Percentiles rank a stretch among this genome's conserved stretches.
Conservation (phyloP, 768 basidiomycete genomes). For the Mycena epipterygia region DNA sequence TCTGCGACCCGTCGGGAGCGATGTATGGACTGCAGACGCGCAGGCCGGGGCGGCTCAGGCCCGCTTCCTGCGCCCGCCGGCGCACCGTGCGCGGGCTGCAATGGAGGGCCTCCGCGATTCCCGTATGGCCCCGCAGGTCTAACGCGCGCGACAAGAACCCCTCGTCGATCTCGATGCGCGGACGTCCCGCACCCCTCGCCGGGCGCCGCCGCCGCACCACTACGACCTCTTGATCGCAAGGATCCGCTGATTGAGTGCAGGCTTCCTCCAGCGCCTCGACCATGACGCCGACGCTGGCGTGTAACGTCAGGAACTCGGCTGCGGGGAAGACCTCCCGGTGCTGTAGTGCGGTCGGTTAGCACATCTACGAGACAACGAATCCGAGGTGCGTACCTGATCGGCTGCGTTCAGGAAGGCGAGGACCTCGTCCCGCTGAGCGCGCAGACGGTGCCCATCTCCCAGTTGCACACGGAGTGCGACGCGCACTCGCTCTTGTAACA, state of each 20-base stretch:
- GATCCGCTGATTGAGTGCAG: background rate
- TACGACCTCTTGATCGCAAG: background rate
- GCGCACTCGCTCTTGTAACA: background rate
- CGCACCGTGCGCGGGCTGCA: background rate
- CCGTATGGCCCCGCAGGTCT: background rate
- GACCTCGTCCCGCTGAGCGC: conserved; percentile 21
- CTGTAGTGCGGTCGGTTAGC: too few relatives aligned
- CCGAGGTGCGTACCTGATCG: background rate
- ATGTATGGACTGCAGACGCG: background rate
- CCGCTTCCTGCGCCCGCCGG: background rate
- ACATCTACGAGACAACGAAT: too few relatives aligned
- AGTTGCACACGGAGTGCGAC: background rate
- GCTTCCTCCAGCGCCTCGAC: too few relatives aligned
- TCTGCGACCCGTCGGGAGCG: background rate
- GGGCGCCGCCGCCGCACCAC: background rate
- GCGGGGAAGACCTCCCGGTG: background rate
- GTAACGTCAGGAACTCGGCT: too few relatives aligned
- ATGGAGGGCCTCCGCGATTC: background rate
- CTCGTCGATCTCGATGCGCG: background rate
- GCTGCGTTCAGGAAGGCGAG: conserved; percentile 11
- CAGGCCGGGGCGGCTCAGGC: background rate
- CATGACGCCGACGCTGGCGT: too few relatives aligned
- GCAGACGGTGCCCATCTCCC: background rate
- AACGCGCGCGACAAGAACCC: background rate
- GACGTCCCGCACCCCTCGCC: background rate